Conservation (phyloP, 148 eudicot species). For the Chenopodium formosanum region DNA sequence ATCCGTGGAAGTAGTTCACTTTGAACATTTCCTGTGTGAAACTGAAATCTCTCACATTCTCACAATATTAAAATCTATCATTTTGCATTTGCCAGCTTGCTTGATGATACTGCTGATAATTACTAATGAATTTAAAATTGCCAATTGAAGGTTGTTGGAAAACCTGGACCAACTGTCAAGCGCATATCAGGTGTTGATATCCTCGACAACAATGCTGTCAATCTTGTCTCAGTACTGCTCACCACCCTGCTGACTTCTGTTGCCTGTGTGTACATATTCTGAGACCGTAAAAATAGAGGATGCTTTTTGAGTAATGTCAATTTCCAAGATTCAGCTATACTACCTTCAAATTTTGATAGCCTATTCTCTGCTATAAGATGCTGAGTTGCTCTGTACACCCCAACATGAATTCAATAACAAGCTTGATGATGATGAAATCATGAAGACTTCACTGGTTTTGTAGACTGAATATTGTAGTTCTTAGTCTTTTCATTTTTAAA, state of each 20-base stretch:
- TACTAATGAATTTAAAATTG: background rate
- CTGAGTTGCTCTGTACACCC: background rate
- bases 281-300: conserved; percentile 6
- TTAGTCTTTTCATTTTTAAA: background rate
- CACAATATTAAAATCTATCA: background rate
- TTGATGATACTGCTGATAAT: background rate
- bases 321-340: background rate
- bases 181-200: conserved; percentile 37
- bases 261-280: conserved; percentile 38
- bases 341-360: background rate
- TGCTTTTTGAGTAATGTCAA: background rate
- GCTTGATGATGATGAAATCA: background rate
- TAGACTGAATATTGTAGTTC: background rate
- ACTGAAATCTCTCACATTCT: background rate
- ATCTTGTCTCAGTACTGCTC: conserved; percentile 37
- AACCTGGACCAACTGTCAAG: conserved; percentile 45
- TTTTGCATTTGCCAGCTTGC: background rate
- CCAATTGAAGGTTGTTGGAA: conserved; percentile 42
- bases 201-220: conserved; percentile 48
- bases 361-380: conserved; percentile 9
- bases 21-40: background rate
- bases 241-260: conserved; percentile 36
- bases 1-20: background rate
- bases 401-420: background rate
- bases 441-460: background rate